Evolutionary conservation across 805 yeast species (phyloP), one percentile per base, ranked within the genome.

Genomic region (Grigorovia yakushimaensis): DNA sequence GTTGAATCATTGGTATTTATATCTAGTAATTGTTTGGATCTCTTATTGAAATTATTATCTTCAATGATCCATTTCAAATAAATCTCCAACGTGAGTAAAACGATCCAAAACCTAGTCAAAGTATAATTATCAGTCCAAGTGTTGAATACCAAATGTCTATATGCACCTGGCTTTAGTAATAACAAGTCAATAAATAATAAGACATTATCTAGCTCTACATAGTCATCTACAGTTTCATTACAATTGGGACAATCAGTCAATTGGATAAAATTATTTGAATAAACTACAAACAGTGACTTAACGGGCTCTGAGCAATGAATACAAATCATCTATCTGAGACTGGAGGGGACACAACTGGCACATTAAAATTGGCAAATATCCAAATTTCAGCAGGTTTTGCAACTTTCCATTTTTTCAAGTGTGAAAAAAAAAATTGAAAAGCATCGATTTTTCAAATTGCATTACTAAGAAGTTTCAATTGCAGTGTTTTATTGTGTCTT

Each of bases 21-120:
- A 18, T 21, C 19, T 20, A 8, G 19, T 17, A 36, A 8, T 23
- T 4, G 20, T 23, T 4, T 11, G 5, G 8, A 15, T 20, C 5
- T 30, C 13, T 38, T 17, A 9, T 43, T 19, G 19, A 40, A 45
- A 47, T 73, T 75, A 54, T 77, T 79, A 62, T 91, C 98, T 51
- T 84, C 89, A 47, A 82, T 78, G 0, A 95, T 95, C 98, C 98
- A 93, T 1, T 79, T 81, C 45, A 93, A 65, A 61, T 93, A 93
- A 4, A 91, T 91, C 56, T 93, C 97, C 57, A 91, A 88, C 15
- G 93, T 72, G 0, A 85, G 68, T 46, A 84, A 71, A 37, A 91
- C 69, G 3, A 84, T 54, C 54, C 84, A 67, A 36, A 84, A 65
- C 27, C 91, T 65, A n/a, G 68, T 58, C 11, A 69, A 49, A 19